Evolutionary conservation across 1,284 basidiomycete genomes (phyloP).

Genomic region (Heliocybe sulcata): DNA sequence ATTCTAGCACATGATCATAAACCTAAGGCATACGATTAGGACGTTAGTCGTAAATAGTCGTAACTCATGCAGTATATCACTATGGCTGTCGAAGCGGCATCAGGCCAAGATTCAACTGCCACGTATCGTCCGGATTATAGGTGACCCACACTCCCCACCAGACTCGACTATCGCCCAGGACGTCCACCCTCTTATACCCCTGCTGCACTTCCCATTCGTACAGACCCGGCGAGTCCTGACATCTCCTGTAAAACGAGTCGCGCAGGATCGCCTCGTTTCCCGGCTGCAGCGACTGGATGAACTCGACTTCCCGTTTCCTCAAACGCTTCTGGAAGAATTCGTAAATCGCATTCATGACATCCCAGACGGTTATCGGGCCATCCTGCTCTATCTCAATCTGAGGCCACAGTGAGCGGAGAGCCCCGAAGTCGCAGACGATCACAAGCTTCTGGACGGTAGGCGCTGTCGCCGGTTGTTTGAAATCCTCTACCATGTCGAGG

Average conservation of each 20-base stretch:
- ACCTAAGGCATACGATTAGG: background rate
- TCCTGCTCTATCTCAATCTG: slow-evolving; percentile 21
- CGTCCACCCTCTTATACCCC: slow-evolving; percentile 31
- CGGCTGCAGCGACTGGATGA: slow-evolving; percentile 14
- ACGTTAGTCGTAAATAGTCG: background rate
- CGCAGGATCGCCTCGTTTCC: slow-evolving; percentile 16
- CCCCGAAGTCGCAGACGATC: slow-evolving; percentile 18
- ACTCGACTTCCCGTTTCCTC: slow-evolving; percentile 19
- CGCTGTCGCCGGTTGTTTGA: slow-evolving; percentile 18
- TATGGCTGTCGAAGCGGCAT: slow-evolving; percentile 5
- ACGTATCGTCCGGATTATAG: slow-evolving; percentile 17
- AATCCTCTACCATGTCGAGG: slow-evolving; percentile 16
- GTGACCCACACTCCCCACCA: slow-evolving; percentile 29
- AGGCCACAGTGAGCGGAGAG: slow-evolving; percentile 22
- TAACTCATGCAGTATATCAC: background rate
- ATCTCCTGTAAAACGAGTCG: slow-evolving; percentile 19
- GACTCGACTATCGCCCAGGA: slow-evolving; percentile 22
- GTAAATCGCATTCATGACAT: slow-evolving; percentile 28
- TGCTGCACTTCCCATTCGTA: slow-evolving; percentile 20
- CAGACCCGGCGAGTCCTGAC: slow-evolving; percentile 15
- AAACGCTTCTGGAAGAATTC: slow-evolving; percentile 26
- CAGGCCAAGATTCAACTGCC: slow-evolving; percentile 25
- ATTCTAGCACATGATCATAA: background rate
- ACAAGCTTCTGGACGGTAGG: slow-evolving; percentile 17
- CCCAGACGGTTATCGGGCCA: slow-evolving; percentile 19